Evolutionary conservation across 2,329 filamentous ascomycete genomes (phyloP), one percentile per base, ranked within the genome.

Genomic region (Scleromitrula shiraiana): DNA sequence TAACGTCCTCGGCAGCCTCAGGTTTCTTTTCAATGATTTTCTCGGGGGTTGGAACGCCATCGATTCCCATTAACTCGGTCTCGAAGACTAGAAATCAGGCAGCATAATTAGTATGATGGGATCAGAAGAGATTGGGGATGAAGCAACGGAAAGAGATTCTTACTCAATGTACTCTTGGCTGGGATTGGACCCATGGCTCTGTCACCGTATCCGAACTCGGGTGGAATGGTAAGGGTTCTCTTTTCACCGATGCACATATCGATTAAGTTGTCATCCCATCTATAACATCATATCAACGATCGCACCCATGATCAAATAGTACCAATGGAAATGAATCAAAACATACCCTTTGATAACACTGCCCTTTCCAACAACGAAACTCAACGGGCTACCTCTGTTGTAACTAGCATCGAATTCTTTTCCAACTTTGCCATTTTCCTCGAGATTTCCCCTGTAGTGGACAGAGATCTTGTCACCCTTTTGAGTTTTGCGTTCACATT

Each of bases 161-260:
- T 74, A 86, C 83, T 73, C 62, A 97, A 69, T 50, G 88, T 94
- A 57, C 85, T 81, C 26, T 82, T 83, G 4, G 77, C 81, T 15
- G 90, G 89, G 62, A 97, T 97, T 19, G 89, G 88, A 1, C 89
- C 89, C 64, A 87, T 78, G 30, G 68, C 74, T 46, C 80, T 75
- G 53, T 83, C 71, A 42, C 93, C 93, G 67, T 97, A 98, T 40
- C 80, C 93, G 63, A 84, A 72, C 63, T 83, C 79, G 17, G 91
- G 88, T n/a, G 89, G 88, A 49, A 98, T 93, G 17, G 84, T 96
- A 66, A 98, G 70, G 47, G 80, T 91, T 59, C 85, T 79, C 75
- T 90, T 91, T 75, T 97, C 91, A 53, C 93, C 91, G 59, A 94
- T 85, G 69, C 93, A 97, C 90, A 97, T 96, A 63, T 87, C 87